Conservation (phyloP, 2,329 filamentous ascomycete genomes). For the Aureobasidium vineae region DNA sequence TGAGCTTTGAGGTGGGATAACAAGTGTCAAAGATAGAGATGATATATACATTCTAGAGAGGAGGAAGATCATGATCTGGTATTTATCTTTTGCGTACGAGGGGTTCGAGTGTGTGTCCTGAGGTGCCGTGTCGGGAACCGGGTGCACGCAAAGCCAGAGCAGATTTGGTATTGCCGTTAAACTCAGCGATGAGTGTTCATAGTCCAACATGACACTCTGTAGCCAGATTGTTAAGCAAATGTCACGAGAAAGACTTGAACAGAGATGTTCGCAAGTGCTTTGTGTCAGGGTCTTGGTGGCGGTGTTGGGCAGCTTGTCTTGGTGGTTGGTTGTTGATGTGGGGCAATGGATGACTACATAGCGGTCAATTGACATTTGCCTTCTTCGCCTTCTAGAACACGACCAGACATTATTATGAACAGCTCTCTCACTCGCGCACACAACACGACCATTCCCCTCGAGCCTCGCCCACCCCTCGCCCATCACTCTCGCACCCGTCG, state of each 20-base stretch:
- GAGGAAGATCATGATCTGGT: neutral
- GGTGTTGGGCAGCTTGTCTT: neutral
- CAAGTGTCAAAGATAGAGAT: too few species aligned
- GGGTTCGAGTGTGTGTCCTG: neutral
- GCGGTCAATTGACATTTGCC: conserved; percentile 6
- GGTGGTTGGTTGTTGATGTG: conserved; percentile 4
- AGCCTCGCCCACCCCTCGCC: conserved; percentile 3
- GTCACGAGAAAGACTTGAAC: neutral
- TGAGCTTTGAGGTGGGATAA: neutral
- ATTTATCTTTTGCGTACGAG: neutral
- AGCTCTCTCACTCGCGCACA: neutral
- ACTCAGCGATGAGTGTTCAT: neutral
- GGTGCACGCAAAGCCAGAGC: neutral
- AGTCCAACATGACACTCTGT: neutral
- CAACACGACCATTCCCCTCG: neutral
- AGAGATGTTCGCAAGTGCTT: neutral
- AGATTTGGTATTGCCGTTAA: neutral
- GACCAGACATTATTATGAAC: conserved; percentile 16
- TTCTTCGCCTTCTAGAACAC: conserved; percentile 10
- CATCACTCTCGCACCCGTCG: neutral
- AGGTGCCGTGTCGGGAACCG: too few species aligned
- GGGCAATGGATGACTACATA: conserved; percentile 23
- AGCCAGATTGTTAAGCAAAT: neutral
- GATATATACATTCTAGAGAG: neutral
- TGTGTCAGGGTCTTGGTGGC: conserved; percentile 10